Evolutionary conservation across 129 eudicot genomes (phyloP).

Genomic region (Oenanthe sinensis): DNA sequence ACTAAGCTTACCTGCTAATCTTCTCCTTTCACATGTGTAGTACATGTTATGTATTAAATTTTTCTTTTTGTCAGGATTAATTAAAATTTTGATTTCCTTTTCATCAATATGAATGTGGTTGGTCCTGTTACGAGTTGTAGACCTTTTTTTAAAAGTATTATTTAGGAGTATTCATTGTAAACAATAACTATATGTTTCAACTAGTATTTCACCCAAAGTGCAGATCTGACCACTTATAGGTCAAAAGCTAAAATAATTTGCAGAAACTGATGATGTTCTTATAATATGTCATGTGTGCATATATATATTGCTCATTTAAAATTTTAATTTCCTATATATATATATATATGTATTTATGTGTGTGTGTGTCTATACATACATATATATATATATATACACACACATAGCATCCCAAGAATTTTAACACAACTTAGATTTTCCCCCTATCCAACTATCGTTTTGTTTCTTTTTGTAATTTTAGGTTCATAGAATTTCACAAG

Average conservation of each 20-base stretch:
- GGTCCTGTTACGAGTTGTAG: not conserved
- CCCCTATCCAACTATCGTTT: constrained; percentile 8
- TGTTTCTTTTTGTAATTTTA: constrained; percentile 14
- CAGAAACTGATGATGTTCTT: not conserved
- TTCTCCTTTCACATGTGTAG: not conserved
- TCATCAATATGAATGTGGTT: not conserved
- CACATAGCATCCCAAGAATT: not conserved
- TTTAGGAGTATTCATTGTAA: not conserved
- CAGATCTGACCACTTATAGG: not conserved
- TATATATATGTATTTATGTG: too few relatives aligned
- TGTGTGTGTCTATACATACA: too few relatives aligned
- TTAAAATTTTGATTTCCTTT: not conserved
- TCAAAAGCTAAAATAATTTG: not conserved
- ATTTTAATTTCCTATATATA: not conserved
- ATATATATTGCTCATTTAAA: not conserved
- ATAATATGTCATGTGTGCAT: not conserved
- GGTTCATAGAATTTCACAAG: constrained; percentile 75
- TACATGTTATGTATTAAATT: not conserved
- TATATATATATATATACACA: too few relatives aligned
- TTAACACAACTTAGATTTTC: constrained; percentile 4
- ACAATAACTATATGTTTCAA: not conserved
- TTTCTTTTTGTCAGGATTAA: not conserved
- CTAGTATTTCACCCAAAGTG: not conserved
- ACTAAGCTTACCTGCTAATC: not conserved
- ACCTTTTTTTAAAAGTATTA: not conserved